Percentiles rank a stretch among this genome's conserved stretches.
Conservation (phyloP, 1,139 yeast genomes). For the Yamadazyma sp. region DNA sequence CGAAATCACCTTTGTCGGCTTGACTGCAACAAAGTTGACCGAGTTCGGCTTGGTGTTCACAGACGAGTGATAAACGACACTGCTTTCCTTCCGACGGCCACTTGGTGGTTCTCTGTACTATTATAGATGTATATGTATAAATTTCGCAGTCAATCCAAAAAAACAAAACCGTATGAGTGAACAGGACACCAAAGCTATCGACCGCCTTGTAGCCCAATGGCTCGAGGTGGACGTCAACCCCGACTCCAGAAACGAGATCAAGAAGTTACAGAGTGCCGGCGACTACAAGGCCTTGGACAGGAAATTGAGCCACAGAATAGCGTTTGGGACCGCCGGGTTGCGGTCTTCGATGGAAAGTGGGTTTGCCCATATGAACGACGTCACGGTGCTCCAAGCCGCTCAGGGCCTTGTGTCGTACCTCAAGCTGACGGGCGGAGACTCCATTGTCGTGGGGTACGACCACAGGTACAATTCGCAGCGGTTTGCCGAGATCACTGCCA, state of each 20-base stretch:
- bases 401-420: slow-evolving; percentile 82
- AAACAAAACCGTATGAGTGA: too few relatives aligned
- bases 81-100: too few relatives aligned
- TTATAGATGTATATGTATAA: too few relatives aligned
- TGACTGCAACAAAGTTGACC: neutral
- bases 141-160: too few relatives aligned
- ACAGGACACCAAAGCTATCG: slow-evolving; percentile 11
- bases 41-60: too few relatives aligned
- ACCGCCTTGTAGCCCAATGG: slow-evolving; percentile 50
- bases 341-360: slow-evolving; percentile 90
- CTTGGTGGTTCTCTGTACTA: too few relatives aligned
- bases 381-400: slow-evolving; percentile 87
- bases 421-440: slow-evolving; percentile 14
- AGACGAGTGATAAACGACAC: too few relatives aligned
- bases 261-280: slow-evolving; percentile 36
- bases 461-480: slow-evolving; percentile 79
- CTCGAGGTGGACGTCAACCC: slow-evolving; percentile 50
- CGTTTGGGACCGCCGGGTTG: slow-evolving; percentile 94
- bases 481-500: slow-evolving; percentile 78
- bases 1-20: neutral
- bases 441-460: slow-evolving; percentile 86
- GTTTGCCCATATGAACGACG: slow-evolving; percentile 82
- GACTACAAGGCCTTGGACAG: slow-evolving; percentile 48
- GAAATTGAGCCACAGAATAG: slow-evolving; percentile 57
- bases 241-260: slow-evolving; percentile 56